Conservation (phyloP, 2,329 filamentous ascomycete genomes). For the Sphaerulina musiva region DNA sequence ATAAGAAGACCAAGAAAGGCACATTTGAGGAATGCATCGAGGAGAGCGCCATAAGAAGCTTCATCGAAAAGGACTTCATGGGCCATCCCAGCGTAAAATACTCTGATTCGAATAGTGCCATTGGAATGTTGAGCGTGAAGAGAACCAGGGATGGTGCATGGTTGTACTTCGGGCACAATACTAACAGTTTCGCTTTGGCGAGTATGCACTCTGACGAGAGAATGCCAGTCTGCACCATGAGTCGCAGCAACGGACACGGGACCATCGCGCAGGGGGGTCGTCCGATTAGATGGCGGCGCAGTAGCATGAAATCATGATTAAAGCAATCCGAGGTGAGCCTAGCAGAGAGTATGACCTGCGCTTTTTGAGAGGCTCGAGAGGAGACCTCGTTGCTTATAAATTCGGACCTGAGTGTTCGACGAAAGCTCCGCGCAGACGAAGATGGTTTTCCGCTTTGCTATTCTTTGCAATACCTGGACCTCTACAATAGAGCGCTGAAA, state of each 20-base stretch:
- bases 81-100: constrained; percentile 75
- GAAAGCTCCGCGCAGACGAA: too few relatives aligned
- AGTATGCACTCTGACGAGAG: constrained; percentile 78
- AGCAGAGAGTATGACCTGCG: not conserved
- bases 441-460: too few relatives aligned
- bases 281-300: constrained; percentile 15
- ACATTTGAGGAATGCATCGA: constrained; percentile 45
- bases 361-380: not conserved
- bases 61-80: constrained; percentile 89
- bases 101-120: constrained; percentile 76
- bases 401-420: too few relatives aligned
- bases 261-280: constrained; percentile 33
- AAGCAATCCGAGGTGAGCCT: not conserved
- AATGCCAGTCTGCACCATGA: constrained; percentile 79
- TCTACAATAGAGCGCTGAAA: too few relatives aligned
- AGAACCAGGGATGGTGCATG: constrained; percentile 69
- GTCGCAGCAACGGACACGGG: constrained; percentile 55
- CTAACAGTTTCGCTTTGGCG: constrained; percentile 75
- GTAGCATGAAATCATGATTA: constrained; percentile 2
- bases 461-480: too few relatives aligned
- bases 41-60: constrained; percentile 65
- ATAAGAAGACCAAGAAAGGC: constrained; percentile 55
- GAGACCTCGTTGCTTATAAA: too few relatives aligned
- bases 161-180: constrained; percentile 94
- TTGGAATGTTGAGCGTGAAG: constrained; percentile 87